These are phyloP conservation scores for Alternaria solani DNA, from an alignment of 2,329 filamentous ascomycete genomes.

Conservation along the genomic window DNA sequence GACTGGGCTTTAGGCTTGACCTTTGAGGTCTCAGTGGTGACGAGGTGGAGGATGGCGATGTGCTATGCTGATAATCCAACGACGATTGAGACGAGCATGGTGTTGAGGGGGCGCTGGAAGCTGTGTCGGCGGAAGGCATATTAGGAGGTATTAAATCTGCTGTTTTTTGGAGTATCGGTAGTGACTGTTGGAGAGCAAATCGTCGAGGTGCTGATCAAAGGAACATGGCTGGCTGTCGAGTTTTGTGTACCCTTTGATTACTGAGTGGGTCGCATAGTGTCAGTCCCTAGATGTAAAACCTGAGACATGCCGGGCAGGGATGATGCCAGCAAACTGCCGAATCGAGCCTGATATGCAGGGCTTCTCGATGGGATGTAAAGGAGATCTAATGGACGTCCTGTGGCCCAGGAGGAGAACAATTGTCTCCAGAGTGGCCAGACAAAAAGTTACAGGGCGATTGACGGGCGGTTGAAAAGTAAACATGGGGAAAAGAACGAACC, in stretches of 20 bases:
- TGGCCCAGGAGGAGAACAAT: constrained; percentile 1
- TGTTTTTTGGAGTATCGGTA: neutral
- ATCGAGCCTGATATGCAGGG: constrained; percentile 21
- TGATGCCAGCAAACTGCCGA: constrained; percentile 28
- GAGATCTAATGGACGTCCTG: constrained; percentile 6
- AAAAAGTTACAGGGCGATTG: neutral
- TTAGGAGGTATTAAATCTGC: constrained; percentile 11
- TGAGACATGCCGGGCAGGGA: constrained; percentile 32
- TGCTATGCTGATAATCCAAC: constrained; percentile 25
- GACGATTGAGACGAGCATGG: constrained; percentile 30
- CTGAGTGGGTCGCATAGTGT: constrained; percentile 25
- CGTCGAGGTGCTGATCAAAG: constrained; percentile 12
- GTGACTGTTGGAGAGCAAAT: constrained; percentile 7
- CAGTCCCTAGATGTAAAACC: constrained; percentile 21
- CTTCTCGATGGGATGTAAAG: constrained; percentile 22
- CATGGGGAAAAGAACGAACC: neutral
- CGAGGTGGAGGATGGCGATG: constrained; percentile 24
- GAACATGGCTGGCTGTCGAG: constrained; percentile 6
- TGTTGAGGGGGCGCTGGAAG: constrained; percentile 26
- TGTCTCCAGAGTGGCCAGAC: constrained; percentile 6
- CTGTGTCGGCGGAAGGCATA: constrained; percentile 17
- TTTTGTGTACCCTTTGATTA: constrained; percentile 31
- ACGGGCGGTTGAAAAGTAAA: constrained; percentile 3
- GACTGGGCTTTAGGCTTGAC: constrained; percentile 32
- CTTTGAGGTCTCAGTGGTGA: constrained; percentile 16